phyloP scores from a whole-genome alignment of 805 yeast species.

The Yarrowia alimentaria region DNA sequence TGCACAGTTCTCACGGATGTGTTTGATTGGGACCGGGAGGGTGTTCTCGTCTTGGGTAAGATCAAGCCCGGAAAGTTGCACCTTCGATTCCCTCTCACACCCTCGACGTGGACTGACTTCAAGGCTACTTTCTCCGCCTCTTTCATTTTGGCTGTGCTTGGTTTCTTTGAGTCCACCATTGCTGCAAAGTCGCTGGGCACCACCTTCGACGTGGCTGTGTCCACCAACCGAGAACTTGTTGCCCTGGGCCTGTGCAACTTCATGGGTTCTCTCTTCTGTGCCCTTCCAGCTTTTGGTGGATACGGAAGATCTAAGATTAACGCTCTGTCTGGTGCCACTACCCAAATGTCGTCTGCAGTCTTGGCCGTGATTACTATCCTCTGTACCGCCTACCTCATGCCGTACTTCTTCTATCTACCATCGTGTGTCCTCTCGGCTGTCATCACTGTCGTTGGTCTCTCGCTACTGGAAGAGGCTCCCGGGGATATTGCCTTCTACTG shows the following conservation, averaged over 20 bases:
- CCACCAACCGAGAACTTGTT: conserved; percentile 85
- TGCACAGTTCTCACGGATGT: conserved; percentile 54
- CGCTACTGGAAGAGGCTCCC: conserved; percentile 81
- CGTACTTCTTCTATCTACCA: conserved; percentile 70
- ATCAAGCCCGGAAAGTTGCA: conserved; percentile 52
- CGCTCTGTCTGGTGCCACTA: conserved; percentile 80
- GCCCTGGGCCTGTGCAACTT: conserved; percentile 81
- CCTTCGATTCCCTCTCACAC: conserved; percentile 59
- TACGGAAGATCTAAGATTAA: conserved; percentile 91
- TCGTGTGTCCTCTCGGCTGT: conserved; percentile 75
- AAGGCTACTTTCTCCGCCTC: conserved; percentile 63
- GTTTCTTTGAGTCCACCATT: conserved; percentile 90
- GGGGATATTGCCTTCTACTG: conserved; percentile 71
- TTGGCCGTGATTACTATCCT: conserved; percentile 75
- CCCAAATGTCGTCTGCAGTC: conserved; percentile 78
- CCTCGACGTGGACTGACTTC: conserved; percentile 48
- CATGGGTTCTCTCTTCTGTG: conserved; percentile 53
- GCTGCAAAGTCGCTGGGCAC: conserved; percentile 86
- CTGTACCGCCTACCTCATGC: conserved; percentile 59
- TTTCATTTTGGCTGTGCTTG: conserved; percentile 76
- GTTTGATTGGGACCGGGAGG: conserved; percentile 42
- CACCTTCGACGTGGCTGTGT: conserved; percentile 56
- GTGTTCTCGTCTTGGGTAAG: conserved; percentile 69
- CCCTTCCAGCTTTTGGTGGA: conserved; percentile 92
- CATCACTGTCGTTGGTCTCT: conserved; percentile 72